Base-by-base conservation (phyloP, 345 rosid genomes). In the Iberis pinnata region DNA sequence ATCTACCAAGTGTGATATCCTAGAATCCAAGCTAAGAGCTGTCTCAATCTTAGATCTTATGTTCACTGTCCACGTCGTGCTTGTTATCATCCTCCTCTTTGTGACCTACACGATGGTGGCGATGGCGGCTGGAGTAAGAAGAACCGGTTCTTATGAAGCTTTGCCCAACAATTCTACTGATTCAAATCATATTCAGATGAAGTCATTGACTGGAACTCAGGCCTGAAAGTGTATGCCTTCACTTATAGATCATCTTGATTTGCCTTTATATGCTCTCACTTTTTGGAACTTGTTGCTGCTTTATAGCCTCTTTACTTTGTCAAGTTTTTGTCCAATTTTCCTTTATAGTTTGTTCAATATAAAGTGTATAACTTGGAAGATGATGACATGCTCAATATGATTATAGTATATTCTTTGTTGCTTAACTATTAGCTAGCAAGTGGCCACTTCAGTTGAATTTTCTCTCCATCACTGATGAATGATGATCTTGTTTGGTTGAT, bases 11-110 rank as follows among this genome's bases (percentile, higher is more conserved):
- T 88, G 98, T 61, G 98, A 83, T 64, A 62, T 83, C 1, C 86
- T 80, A 15, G 97, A 81, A 39, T 81, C 94, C 2, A 73, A 73
- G 73, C 56, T 88, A 26, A 67, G 98, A 27, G 98, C 95, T 6
- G 81, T 81, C 49, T 88, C 98, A 1, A 67, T 92, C 10, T 72
- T 88, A 69, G 98, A 92, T 75, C 86, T 92, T 10, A 44, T 78
- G 38, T 88, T 88, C 26, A 72, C 85, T 31, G 53, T 83, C 5
- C 88, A 92, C 58, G 95, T 80, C 9, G 76, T 82, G 65, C 57
- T 85, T 59, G 87, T 77, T 2, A 76, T 85, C 8, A 13, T 85
- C 33, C 46, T 76, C 32, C 56, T 92, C 17, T 68, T 92, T 63
- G 65, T 72, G 12, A 56, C 74, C 6, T 80, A 81, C 14, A 90